Conservation (phyloP, 2,329 filamentous ascomycete species). For the Pseudogymnoascus verrucosus region DNA sequence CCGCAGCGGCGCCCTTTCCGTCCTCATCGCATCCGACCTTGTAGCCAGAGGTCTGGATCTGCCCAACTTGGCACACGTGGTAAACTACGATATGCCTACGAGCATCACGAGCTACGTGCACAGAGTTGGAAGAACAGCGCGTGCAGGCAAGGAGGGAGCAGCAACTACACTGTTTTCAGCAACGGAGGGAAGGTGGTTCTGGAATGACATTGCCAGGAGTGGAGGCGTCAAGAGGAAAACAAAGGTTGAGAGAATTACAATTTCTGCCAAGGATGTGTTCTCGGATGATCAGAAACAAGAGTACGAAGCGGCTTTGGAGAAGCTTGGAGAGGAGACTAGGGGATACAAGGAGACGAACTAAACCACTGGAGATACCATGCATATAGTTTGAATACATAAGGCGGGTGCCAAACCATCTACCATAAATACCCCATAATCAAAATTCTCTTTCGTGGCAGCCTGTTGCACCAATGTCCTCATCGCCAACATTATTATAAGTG, state of each 20-base stretch:
- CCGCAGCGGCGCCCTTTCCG: conserved; percentile 50
- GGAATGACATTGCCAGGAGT: conserved; percentile 65
- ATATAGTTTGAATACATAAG: neutral
- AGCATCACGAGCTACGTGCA: conserved; percentile 82
- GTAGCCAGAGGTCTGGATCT: conserved; percentile 86
- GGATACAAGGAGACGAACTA: neutral
- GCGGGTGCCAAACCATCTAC: neutral
- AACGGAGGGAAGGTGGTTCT: conserved; percentile 78
- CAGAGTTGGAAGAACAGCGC: conserved; percentile 81
- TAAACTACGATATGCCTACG: conserved; percentile 88
- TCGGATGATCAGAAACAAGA: conserved; percentile 32
- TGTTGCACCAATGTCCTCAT: neutral
- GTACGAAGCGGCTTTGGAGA: conserved; percentile 49
- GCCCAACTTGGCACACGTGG: conserved; percentile 67
- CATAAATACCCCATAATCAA: neutral
- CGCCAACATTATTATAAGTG: neutral
- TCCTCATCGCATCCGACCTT: conserved; percentile 88
- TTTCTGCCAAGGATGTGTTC: conserved; percentile 32
- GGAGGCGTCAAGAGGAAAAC: conserved; percentile 39
- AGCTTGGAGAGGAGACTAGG: conserved; percentile 47
- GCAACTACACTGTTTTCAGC: conserved; percentile 85
- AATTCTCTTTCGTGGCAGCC: neutral
- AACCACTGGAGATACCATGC: neutral
- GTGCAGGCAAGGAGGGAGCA: conserved; percentile 65
- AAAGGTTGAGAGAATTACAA: conserved; percentile 38